These are phyloP conservation scores for Echium plantagineum DNA, from an alignment of 257 asterid genomes.

Conservation along the genomic window DNA sequence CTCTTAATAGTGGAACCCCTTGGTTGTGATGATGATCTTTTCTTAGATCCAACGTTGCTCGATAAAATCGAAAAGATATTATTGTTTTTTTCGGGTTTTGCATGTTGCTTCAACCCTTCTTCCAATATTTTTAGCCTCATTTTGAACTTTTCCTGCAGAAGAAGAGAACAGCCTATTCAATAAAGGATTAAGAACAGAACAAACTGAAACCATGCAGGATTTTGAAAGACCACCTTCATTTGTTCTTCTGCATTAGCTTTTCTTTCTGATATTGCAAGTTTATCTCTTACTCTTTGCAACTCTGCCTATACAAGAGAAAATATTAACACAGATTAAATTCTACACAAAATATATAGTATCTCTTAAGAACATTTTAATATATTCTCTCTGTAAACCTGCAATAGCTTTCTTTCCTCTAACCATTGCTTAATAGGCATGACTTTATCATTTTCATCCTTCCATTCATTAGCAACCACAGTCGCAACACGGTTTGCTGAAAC, in stretches of 20 bases:
- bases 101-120: conserved; percentile 43
- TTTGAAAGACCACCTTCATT: conserved; percentile 42
- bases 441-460: conserved; percentile 85
- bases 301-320: conserved; percentile 41
- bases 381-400: conserved; percentile 35
- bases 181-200: not conserved
- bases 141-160: conserved; percentile 68
- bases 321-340: not conserved
- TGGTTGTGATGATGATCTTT: conserved; percentile 61
- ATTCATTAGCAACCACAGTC: conserved; percentile 72
- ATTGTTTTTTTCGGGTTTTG: conserved; percentile 34
- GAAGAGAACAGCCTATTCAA: conserved; percentile 6
- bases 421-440: conserved; percentile 96
- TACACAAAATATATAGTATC: not conserved
- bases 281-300: conserved; percentile 65
- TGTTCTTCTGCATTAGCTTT: conserved; percentile 78
- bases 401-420: conserved; percentile 78
- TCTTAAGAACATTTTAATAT: not conserved
- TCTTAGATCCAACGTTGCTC: conserved; percentile 37
- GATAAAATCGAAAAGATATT: conserved; percentile 55
- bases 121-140: conserved; percentile 80
- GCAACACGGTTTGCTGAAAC: conserved; percentile 83
- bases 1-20: conserved; percentile 33
- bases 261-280: conserved; percentile 59
- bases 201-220: not conserved